These are phyloP conservation scores for Begonia loranthoides DNA, from an alignment of 306 rosid genomes.

Conservation along the genomic window DNA sequence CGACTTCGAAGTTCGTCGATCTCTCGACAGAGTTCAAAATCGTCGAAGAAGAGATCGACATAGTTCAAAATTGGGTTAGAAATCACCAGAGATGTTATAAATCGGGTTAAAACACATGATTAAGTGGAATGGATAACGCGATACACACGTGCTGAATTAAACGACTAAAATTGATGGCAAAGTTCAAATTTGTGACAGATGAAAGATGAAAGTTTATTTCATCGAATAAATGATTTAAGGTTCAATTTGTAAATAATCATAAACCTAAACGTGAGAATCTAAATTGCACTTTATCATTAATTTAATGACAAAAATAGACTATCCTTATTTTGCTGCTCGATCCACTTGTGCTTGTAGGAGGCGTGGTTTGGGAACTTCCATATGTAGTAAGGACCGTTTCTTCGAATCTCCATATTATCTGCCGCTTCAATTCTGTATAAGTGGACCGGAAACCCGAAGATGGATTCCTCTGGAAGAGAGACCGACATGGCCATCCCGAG, in stretches of 20 bases:
- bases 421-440: conserved; percentile 66
- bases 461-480: conserved; percentile 70
- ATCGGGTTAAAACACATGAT: too few relatives aligned
- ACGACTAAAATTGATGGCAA: not conserved
- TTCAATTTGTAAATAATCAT: too few relatives aligned
- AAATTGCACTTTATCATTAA: not conserved
- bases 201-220: too few relatives aligned
- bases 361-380: conserved; percentile 48
- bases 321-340: conserved; percentile 1
- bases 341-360: conserved; percentile 34
- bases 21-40: too few relatives aligned
- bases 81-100: too few relatives aligned
- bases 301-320: not conserved
- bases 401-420: conserved; percentile 79
- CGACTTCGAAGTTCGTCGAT: too few relatives aligned
- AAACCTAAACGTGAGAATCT: too few relatives aligned
- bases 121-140: not conserved
- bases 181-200: not conserved
- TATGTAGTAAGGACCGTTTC: conserved; percentile 60
- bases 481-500: conserved; percentile 67
- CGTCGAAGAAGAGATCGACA: too few relatives aligned
- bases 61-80: too few relatives aligned
- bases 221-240: too few relatives aligned
- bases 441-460: conserved; percentile 71
- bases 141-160: not conserved